phyloP scores from a whole-genome alignment of 1,284 basidiomycete genomes.

The Irpex sp. region DNA sequence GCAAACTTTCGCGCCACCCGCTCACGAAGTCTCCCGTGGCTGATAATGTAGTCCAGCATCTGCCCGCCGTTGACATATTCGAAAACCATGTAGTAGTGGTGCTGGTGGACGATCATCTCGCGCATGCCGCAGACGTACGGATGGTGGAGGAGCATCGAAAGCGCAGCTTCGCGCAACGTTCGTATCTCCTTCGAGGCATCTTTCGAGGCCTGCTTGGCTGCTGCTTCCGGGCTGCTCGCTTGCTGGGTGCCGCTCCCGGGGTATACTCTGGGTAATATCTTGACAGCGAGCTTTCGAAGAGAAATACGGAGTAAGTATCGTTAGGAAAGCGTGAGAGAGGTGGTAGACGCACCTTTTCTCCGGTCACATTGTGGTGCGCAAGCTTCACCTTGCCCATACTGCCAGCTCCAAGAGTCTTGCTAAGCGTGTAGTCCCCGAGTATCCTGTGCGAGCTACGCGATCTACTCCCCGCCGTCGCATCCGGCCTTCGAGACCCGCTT shows the following conservation, averaged over 20 bases:
- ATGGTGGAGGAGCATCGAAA: slow-evolving; percentile 93
- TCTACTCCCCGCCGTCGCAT: slow-evolving; percentile 29
- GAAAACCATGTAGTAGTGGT: slow-evolving; percentile 99
- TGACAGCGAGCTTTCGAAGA: slow-evolving; percentile 83
- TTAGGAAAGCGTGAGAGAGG: background rate
- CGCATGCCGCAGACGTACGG: slow-evolving; percentile 99
- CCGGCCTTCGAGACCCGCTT: slow-evolving; percentile 27
- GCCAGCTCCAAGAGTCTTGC: slow-evolving; percentile 96
- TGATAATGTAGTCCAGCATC: slow-evolving; percentile 99
- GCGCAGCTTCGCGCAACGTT: slow-evolving; percentile 91
- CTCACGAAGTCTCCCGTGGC: slow-evolving; percentile 93
- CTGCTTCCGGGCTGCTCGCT: slow-evolving; percentile 49
- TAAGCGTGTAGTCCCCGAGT: slow-evolving; percentile 93
- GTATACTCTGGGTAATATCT: slow-evolving; percentile 88
- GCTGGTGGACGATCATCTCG: slow-evolving; percentile 93
- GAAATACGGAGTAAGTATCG: background rate
- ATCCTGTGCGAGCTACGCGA: slow-evolving; percentile 52
- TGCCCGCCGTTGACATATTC: slow-evolving; percentile 99
- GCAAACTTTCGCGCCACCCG: slow-evolving; percentile 96
- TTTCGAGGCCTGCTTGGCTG: slow-evolving; percentile 81
- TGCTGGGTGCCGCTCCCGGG: slow-evolving; percentile 42
- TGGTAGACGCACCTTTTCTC: slow-evolving; percentile 74
- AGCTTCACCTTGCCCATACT: slow-evolving; percentile 99
- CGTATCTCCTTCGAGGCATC: slow-evolving; percentile 96
- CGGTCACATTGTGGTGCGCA: slow-evolving; percentile 84